These are phyloP conservation scores for Rosa rugosa DNA, from an alignment of 306 rosid genomes.

Conservation along the genomic window DNA sequence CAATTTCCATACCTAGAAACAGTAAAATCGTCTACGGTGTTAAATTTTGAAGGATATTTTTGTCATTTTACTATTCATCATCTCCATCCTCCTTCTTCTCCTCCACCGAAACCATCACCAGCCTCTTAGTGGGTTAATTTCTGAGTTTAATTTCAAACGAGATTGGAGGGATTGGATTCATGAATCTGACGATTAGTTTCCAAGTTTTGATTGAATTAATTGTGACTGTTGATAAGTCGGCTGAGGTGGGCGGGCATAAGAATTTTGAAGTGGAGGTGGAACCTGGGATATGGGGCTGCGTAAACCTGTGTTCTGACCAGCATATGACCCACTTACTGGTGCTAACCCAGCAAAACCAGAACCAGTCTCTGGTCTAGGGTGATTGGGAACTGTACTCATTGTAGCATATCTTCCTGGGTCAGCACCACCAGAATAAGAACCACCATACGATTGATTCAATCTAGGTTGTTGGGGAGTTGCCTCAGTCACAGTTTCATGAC, in stretches of 20 bases:
- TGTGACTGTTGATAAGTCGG: slow-evolving; percentile 25
- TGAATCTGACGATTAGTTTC: too few species aligned
- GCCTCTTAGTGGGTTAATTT: too few species aligned
- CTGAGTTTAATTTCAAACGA: too few species aligned
- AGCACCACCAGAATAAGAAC: slow-evolving; percentile 35
- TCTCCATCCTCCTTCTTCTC: too few species aligned
- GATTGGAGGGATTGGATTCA: too few species aligned
- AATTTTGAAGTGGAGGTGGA: slow-evolving; percentile 44
- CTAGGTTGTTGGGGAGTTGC: slow-evolving; percentile 37
- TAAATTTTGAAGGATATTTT: too few species aligned
- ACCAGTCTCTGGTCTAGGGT: slow-evolving; percentile 33
- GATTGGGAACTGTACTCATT: slow-evolving; percentile 32
- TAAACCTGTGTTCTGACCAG: slow-evolving; percentile 53
- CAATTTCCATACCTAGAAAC: too few species aligned
- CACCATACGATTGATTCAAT: slow-evolving; percentile 36
- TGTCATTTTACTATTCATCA: too few species aligned
- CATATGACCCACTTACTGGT: slow-evolving; percentile 43
- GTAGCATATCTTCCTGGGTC: slow-evolving; percentile 44
- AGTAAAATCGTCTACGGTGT: too few species aligned
- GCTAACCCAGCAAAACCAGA: slow-evolving; percentile 35
- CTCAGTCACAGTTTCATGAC: slow-evolving; percentile 37
- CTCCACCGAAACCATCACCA: too few species aligned
- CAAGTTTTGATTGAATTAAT: too few species aligned
- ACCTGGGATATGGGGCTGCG: slow-evolving; percentile 44
- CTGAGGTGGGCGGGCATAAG: background rate